A percentile compares a stretch with the other conserved stretches of the same genome.
These are phyloP conservation scores for Penicillium corylophilum DNA, from an alignment of 2,329 filamentous ascomycete species.

Conservation along the genomic window DNA sequence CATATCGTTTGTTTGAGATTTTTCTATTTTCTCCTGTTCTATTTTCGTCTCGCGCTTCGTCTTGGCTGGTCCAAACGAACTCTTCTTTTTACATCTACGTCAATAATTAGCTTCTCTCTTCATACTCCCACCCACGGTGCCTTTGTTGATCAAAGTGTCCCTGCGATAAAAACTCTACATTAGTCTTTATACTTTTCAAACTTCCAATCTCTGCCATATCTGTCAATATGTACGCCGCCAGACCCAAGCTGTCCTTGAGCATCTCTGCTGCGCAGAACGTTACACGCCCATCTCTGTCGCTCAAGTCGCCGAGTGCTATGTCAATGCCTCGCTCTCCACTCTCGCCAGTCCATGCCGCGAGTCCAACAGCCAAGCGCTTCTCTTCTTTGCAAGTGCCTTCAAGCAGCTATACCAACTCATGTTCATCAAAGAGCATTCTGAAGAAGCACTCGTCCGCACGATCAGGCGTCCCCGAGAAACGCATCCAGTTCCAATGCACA, in stretches of 20 bases:
- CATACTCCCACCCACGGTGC: slow-evolving; percentile 1
- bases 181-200: slow-evolving; percentile 9
- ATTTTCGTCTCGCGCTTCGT: slow-evolving; percentile 36
- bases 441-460: slow-evolving; percentile 39
- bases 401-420: slow-evolving; percentile 46
- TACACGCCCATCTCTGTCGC: slow-evolving; percentile 39
- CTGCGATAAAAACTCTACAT: slow-evolving; percentile 6
- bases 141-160: slow-evolving; percentile 40
- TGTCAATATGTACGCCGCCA: slow-evolving; percentile 42
- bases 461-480: slow-evolving; percentile 30
- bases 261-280: slow-evolving; percentile 40
- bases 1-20: slow-evolving; percentile 35
- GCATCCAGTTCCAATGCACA: slow-evolving; percentile 45
- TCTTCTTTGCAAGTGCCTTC: slow-evolving; percentile 41
- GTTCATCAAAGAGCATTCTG: slow-evolving; percentile 49
- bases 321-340: slow-evolving; percentile 45
- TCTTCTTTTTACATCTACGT: slow-evolving; percentile 20
- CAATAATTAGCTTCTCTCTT: slow-evolving; percentile 27
- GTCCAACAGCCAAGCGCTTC: slow-evolving; percentile 44
- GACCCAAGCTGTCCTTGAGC: slow-evolving; percentile 49
- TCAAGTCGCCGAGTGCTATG: slow-evolving; percentile 44
- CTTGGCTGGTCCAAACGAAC: slow-evolving; percentile 47
- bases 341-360: slow-evolving; percentile 43
- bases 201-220: slow-evolving; percentile 4
- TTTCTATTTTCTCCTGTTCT: slow-evolving; percentile 32